phyloP scores from a whole-genome alignment of 768 basidiomycete species.

The Lyophyllum shimeji region DNA sequence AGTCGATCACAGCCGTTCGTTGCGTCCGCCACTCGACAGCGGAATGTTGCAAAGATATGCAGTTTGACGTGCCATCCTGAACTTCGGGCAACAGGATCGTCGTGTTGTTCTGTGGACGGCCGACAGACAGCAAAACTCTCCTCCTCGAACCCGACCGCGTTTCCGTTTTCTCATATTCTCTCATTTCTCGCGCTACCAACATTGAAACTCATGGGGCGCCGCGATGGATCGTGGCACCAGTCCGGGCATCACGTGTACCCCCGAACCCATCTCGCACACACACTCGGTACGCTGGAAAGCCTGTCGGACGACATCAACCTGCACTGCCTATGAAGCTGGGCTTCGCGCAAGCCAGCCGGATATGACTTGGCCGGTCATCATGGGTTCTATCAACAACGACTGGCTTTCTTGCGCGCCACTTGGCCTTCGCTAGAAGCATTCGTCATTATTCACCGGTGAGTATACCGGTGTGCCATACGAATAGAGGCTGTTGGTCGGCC shows the following conservation, averaged over 20 bases:
- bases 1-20: no score
- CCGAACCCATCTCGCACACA: background rate
- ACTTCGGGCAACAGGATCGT: background rate
- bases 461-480: background rate
- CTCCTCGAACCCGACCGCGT: background rate
- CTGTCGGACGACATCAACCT: background rate
- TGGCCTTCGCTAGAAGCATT: constrained; percentile 7
- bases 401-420: background rate
- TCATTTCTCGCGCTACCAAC: background rate
- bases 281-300: background rate
- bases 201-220: background rate
- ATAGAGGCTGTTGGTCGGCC: background rate
- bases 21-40: background rate
- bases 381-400: background rate
- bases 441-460: constrained; percentile 1
- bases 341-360: background rate
- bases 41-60: background rate
- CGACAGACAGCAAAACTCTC: no score
- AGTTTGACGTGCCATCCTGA: background rate
- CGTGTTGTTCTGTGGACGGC: no score
- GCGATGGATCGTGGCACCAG: constrained; percentile 1
- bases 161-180: background rate
- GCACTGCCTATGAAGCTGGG: background rate
- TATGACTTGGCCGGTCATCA: background rate
- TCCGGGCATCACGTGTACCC: background rate